Percentiles rank a stretch among this genome's conserved stretches.
Evolutionary conservation across 148 eudicot species (phyloP).

Genomic region (Camellia sinensis): DNA sequence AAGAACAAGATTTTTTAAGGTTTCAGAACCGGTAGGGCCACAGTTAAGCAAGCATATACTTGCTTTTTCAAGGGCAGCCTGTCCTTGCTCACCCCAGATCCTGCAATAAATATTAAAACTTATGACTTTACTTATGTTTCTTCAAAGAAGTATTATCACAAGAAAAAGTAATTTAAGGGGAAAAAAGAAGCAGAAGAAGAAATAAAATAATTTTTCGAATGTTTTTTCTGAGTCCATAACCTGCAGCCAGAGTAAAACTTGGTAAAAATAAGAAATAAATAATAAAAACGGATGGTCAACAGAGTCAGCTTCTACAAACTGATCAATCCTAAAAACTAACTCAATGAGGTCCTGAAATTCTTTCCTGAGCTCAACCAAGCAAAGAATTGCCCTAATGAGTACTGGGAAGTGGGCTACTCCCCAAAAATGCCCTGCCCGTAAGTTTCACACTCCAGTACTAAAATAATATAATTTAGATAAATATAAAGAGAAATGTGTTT

Average conservation of each 20-base stretch:
- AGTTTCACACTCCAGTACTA: background rate
- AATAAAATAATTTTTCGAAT: background rate
- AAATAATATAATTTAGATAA: background rate
- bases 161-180: background rate
- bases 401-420: no score
- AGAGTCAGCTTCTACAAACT: background rate
- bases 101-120: conserved; percentile 37
- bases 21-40: conserved; percentile 96
- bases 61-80: conserved; percentile 86
- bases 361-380: no score
- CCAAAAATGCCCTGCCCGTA: no score
- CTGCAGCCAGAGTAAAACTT: background rate
- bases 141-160: background rate
- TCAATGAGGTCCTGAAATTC: no score
- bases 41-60: conserved; percentile 92
- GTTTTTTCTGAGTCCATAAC: background rate
- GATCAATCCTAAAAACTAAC: background rate
- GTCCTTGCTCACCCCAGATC: conserved; percentile 99
- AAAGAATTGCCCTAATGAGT: no score
- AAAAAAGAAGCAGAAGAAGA: background rate
- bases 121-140: background rate
- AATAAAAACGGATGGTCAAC: background rate
- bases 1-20: conserved; percentile 87
- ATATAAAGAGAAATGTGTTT: no score
- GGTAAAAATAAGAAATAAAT: background rate